phyloP scores from a whole-genome alignment of 1,139 yeast species.

The Arxiozyma bovina region DNA sequence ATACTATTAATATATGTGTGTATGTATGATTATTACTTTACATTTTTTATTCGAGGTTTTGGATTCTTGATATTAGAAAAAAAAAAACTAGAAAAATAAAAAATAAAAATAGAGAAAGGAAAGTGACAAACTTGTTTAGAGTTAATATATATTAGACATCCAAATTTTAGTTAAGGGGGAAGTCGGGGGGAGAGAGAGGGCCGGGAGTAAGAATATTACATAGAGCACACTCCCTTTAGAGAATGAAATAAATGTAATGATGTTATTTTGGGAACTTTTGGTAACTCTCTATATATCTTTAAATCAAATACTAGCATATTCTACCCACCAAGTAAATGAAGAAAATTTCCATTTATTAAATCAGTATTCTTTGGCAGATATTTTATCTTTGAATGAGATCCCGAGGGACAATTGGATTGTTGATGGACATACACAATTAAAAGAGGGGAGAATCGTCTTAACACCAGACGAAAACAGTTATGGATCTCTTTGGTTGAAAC shows the following conservation, averaged over 20 bases:
- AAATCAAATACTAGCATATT: neutral
- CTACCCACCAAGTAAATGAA: neutral
- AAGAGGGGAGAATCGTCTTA: conserved; percentile 36
- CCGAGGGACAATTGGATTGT: conserved; percentile 28
- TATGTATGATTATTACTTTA: too few species aligned
- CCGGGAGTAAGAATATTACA: too few species aligned
- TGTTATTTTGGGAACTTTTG: neutral
- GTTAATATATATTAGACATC: too few species aligned
- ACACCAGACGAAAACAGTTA: conserved; percentile 34
- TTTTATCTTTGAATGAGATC: conserved; percentile 18
- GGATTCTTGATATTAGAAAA: too few species aligned
- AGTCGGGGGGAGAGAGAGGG: too few species aligned
- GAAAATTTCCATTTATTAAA: neutral
- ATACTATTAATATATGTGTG: too few species aligned
- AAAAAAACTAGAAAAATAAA: too few species aligned
- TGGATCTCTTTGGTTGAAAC: conserved; percentile 44
- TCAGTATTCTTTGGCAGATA: conserved; percentile 31
- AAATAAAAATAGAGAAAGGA: too few species aligned
- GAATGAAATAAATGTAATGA: neutral
- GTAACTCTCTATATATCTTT: neutral
- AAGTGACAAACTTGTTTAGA: too few species aligned
- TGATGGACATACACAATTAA: conserved; percentile 28
- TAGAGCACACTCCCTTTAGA: too few species aligned
- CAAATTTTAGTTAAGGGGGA: too few species aligned
- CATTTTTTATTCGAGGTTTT: too few species aligned